A percentile compares a stretch with the other conserved stretches of the same genome.
Evolutionary conservation across 768 basidiomycete genomes (phyloP).

Genomic region (Arthromyces matolae): DNA sequence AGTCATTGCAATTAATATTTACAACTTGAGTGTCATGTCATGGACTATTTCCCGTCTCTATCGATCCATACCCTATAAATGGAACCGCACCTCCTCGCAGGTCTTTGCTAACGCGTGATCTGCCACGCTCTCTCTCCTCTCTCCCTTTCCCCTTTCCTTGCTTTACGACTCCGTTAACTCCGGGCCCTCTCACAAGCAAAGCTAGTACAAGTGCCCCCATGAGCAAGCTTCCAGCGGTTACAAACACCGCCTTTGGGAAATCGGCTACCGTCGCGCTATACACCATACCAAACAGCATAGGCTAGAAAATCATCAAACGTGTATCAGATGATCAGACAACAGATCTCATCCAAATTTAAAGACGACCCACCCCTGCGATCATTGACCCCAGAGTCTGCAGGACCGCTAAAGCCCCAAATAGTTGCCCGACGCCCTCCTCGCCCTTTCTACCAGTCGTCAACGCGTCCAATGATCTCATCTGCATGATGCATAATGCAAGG

Average conservation of each 20-base stretch:
- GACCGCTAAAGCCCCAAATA: constrained; percentile 72
- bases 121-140: constrained; percentile 37
- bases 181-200: constrained; percentile 40
- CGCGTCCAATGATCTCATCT: constrained; percentile 37
- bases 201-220: constrained; percentile 33
- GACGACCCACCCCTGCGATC: constrained; percentile 47
- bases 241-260: constrained; percentile 71
- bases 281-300: constrained; percentile 67
- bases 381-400: constrained; percentile 67
- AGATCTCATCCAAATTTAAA: neutral
- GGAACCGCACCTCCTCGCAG: constrained; percentile 35
- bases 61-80: constrained; percentile 19
- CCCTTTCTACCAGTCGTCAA: constrained; percentile 4
- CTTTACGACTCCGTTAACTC: constrained; percentile 22
- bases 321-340: constrained; percentile 3
- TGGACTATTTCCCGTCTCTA: constrained; percentile 2
- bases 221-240: constrained; percentile 49
- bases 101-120: constrained; percentile 49
- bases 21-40: too few species aligned
- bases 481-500: constrained; percentile 62
- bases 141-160: constrained; percentile 15
- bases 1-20: too few species aligned
- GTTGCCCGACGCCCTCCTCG: constrained; percentile 41
- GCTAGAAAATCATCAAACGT: constrained; percentile 31
- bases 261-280: constrained; percentile 67